A percentile compares a stretch with the other conserved stretches of the same genome.
These are phyloP conservation scores for Annulohypoxylon bovei DNA, from an alignment of 495 filamentous ascomycete species.

Conservation along the genomic window DNA sequence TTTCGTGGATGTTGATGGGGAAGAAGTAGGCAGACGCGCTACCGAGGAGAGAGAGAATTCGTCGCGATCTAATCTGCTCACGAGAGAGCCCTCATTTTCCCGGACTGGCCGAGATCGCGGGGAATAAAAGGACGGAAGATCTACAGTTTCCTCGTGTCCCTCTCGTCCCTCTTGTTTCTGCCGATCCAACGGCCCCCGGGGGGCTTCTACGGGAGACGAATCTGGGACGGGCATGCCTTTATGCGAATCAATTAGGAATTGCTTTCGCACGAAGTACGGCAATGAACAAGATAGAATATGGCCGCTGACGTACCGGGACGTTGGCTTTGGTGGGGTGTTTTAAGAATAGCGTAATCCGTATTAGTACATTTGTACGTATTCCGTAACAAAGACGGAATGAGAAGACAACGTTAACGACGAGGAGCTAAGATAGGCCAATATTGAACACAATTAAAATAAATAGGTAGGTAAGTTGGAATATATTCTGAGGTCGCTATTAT, in stretches of 20 bases:
- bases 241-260: constrained; percentile 9
- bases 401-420: background rate
- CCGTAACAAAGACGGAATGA: background rate
- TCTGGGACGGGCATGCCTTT: constrained; percentile 25
- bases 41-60: constrained; percentile 33
- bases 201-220: constrained; percentile 10
- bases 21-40: background rate
- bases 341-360: background rate
- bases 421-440: background rate
- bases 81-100: constrained; percentile 23
- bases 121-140: constrained; percentile 61
- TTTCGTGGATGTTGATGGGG: background rate
- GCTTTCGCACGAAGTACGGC: background rate
- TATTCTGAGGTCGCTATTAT: background rate
- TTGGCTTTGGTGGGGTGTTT: background rate
- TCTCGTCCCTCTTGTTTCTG: constrained; percentile 39
- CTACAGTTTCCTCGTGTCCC: constrained; percentile 42
- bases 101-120: constrained; percentile 47
- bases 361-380: background rate
- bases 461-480: background rate
- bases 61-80: constrained; percentile 19
- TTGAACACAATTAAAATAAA: background rate
- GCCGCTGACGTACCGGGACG: constrained; percentile 14
- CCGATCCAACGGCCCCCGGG: background rate
- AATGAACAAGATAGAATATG: constrained; percentile 1